Percentiles rank a stretch among this genome's conserved stretches.
Conservation (phyloP, 2,329 filamentous ascomycete genomes). For the Cordyceps militaris region DNA sequence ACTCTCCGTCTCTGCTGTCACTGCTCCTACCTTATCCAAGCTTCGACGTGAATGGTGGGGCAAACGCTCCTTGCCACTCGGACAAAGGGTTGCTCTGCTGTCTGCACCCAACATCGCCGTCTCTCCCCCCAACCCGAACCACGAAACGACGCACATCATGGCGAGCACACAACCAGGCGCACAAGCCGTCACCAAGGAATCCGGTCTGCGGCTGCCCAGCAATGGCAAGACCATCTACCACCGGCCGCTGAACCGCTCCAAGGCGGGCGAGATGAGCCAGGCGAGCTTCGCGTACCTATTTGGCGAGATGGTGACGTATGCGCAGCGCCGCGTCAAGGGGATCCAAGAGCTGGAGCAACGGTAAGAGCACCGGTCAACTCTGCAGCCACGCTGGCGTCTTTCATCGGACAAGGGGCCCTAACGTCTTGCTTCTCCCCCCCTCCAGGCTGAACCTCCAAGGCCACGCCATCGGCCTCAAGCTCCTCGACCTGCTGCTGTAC, state of each 20-base stretch:
- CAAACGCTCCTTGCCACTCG: no score
- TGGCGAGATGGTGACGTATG: slow-evolving; percentile 92
- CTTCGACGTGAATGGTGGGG: no score
- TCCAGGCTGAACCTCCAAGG: slow-evolving; percentile 79
- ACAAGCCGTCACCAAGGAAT: slow-evolving; percentile 38
- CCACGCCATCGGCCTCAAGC: slow-evolving; percentile 86
- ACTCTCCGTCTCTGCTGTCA: no score
- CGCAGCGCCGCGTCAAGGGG: slow-evolving; percentile 80
- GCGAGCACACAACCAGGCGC: slow-evolving; percentile 44
- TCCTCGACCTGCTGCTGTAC: slow-evolving; percentile 91
- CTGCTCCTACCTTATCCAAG: no score
- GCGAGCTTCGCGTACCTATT: slow-evolving; percentile 95
- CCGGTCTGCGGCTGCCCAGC: slow-evolving; percentile 77
- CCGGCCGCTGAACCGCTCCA: slow-evolving; percentile 82
- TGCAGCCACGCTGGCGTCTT: not conserved
- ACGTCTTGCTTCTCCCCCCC: no score
- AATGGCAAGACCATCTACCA: slow-evolving; percentile 98
- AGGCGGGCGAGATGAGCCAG: slow-evolving; percentile 82
- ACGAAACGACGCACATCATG: slow-evolving; percentile 29
- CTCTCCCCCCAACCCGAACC: not conserved
- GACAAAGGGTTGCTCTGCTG: not conserved
- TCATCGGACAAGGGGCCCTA: not conserved
- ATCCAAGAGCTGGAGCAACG: slow-evolving; percentile 91
- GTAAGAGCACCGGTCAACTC: slow-evolving; percentile 42
- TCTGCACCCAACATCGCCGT: not conserved